These are phyloP conservation scores for Sordariomycetes sp. DNA, from an alignment of 2,329 filamentous ascomycete species.

Conservation along the genomic window DNA sequence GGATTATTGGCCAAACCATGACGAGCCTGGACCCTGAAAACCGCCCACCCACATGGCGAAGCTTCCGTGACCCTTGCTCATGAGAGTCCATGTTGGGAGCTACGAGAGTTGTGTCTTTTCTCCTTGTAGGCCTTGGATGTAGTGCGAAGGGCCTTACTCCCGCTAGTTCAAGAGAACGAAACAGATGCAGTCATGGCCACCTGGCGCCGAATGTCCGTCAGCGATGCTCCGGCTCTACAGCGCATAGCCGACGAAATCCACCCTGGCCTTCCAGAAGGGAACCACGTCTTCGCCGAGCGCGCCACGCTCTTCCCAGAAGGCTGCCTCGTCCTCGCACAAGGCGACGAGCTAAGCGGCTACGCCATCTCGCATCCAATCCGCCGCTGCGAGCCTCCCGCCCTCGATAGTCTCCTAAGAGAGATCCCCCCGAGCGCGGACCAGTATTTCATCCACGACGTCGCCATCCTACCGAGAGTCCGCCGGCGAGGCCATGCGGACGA, in stretches of 20 bases:
- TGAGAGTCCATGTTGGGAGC: too few species aligned
- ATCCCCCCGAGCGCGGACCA: conserved; percentile 18
- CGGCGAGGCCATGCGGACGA: conserved; percentile 15
- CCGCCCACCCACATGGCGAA: too few species aligned
- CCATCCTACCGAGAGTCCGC: conserved; percentile 16
- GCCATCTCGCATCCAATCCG: conserved; percentile 24
- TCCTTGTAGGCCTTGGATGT: too few species aligned
- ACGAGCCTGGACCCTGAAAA: too few species aligned
- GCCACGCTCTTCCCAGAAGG: conserved; percentile 20
- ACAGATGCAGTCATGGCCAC: conserved; percentile 6
- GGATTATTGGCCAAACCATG: too few species aligned
- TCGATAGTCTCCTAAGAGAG: conserved; percentile 17
- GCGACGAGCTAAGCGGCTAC: conserved; percentile 18
- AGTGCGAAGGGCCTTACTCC: too few species aligned
- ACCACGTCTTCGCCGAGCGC: conserved; percentile 19
- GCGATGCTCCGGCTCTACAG: conserved; percentile 15
- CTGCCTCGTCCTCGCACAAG: conserved; percentile 17
- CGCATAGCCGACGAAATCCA: conserved; percentile 18
- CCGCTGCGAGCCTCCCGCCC: conserved; percentile 15
- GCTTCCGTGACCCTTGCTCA: too few species aligned
- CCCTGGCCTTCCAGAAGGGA: conserved; percentile 18
- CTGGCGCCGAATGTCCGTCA: conserved; percentile 16
- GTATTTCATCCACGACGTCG: conserved; percentile 26
- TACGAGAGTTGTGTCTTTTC: too few species aligned
- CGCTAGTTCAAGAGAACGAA: too few species aligned